Conservation (phyloP, 2,329 filamentous ascomycete species). For the Xylaria sp. region DNA sequence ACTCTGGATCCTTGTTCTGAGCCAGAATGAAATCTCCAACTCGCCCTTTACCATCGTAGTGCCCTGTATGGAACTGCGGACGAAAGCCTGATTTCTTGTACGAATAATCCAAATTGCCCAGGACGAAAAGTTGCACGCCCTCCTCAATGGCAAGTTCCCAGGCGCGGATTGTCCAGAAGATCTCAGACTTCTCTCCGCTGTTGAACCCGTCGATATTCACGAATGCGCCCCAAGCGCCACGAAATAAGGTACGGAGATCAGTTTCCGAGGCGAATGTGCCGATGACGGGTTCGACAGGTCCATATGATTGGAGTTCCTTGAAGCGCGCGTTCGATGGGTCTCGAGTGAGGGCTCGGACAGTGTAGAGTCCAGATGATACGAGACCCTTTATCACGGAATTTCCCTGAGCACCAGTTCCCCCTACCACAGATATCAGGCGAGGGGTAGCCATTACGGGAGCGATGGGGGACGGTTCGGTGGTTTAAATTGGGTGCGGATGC, state of each 20-base stretch:
- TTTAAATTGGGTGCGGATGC: background rate
- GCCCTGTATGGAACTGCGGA: constrained; percentile 16
- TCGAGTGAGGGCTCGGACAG: constrained; percentile 12
- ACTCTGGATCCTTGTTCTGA: constrained; percentile 16
- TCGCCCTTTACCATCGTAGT: constrained; percentile 21
- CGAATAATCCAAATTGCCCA: constrained; percentile 15
- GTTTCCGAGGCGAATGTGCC: constrained; percentile 22
- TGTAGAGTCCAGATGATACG: constrained; percentile 19
- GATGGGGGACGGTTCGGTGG: background rate
- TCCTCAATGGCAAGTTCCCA: constrained; percentile 24
- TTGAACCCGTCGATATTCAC: constrained; percentile 25
- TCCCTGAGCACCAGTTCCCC: constrained; percentile 15
- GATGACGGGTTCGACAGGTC: constrained; percentile 10
- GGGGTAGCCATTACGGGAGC: constrained; percentile 6
- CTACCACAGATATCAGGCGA: constrained; percentile 13
- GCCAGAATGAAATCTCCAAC: constrained; percentile 21
- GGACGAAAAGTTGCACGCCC: constrained; percentile 16
- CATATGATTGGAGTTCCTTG: constrained; percentile 22
- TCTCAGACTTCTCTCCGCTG: constrained; percentile 20
- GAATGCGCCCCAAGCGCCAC: constrained; percentile 20
- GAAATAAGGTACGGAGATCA: constrained; percentile 8
- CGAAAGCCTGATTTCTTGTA: constrained; percentile 22
- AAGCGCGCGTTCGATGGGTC: constrained; percentile 23
- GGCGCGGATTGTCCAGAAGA: constrained; percentile 24
- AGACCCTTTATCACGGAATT: constrained; percentile 21